phyloP scores from a whole-genome alignment of 2,329 filamentous ascomycete species.

The Exophiala phaeomuriformis region DNA sequence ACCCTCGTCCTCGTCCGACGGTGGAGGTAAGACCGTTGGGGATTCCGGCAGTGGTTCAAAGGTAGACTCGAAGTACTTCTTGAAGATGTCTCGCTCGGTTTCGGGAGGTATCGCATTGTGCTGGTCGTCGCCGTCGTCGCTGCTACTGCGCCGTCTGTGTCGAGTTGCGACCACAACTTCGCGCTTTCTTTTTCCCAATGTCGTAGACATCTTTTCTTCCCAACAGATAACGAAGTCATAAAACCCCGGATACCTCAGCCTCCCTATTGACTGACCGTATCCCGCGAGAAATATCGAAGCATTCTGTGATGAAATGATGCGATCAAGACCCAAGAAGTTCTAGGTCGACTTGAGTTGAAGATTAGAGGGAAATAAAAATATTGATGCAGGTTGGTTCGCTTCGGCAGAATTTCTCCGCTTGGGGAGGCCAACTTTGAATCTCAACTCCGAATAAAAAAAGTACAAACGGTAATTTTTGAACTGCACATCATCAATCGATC shows the following conservation, averaged over 20 bases:
- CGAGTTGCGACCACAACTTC: slow-evolving; percentile 30
- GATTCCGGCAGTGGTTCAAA: slow-evolving; percentile 61
- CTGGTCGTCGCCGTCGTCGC: slow-evolving; percentile 13
- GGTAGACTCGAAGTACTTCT: slow-evolving; percentile 76
- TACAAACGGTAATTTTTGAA: too few species aligned
- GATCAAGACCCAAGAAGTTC: too few species aligned
- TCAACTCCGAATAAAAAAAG: too few species aligned
- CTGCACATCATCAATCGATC: too few species aligned
- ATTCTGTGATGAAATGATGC: too few species aligned
- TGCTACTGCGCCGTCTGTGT: slow-evolving; percentile 20
- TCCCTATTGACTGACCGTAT: too few species aligned
- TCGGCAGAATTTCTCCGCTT: too few species aligned
- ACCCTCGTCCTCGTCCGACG: slow-evolving; percentile 23
- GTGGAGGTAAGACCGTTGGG: slow-evolving; percentile 7
- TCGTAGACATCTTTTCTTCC: neutral
- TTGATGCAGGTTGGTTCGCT: too few species aligned
- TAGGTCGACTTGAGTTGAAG: too few species aligned
- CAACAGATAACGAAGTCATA: neutral
- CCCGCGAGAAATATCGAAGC: too few species aligned
- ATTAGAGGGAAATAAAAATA: too few species aligned
- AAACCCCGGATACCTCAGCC: neutral
- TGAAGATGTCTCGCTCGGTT: slow-evolving; percentile 67
- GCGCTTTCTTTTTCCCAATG: slow-evolving; percentile 46
- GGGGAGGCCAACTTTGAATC: too few species aligned
- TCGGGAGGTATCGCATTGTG: slow-evolving; percentile 32